Base-by-base conservation (phyloP, 1,284 basidiomycete species). In the Papiliotrema flavescens region DNA sequence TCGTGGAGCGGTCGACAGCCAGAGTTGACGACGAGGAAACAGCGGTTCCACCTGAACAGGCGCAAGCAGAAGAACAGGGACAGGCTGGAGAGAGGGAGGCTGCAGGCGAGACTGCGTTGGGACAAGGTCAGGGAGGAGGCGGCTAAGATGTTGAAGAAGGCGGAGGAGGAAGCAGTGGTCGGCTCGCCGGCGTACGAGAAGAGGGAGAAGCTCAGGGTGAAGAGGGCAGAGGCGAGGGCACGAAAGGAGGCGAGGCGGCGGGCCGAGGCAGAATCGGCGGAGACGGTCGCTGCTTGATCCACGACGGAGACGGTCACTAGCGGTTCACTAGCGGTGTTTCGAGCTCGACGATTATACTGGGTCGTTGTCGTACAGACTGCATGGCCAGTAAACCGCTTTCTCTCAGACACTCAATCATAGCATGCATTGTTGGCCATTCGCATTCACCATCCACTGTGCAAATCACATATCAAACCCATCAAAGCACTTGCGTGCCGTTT, bases 21-120 rank as follows among this genome's bases (percentile, higher is more conserved):
- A 34, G 66, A 67, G 17, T 26, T 70, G 28, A 67, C 70, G 14
- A 68, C 64, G 6, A 43, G 34, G 8, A 49, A 69, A 40, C 68
- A 73, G 58, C 54, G 71, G 43, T 19, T 50, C 15, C 66, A 71
- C 55, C 54, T 75, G 40, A 73, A 67, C 60, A 55, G 47, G 14
- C 56, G 73, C 40, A 63, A 63, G 46, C 44, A 44, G 19, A 55
- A 47, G 17, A 55, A 26, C 2, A 62, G 71, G 42, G 51, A 59
- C 11, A 53, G 20, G 39, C 70, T 70, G 57, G 70, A 72, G 61
- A 53, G 53, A 45, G 56, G 23, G 19, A 46, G 34, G 24, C 41
- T 55, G 19, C 22, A 20, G 36, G 39, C n/a, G 32, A 36, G 51
- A 37, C 9, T 48, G 46, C 14, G 9, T 15, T 48, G 13, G 20